These are phyloP conservation scores for Annona squamosa DNA, from an alignment of 164 flowering plant species.

Conservation along the genomic window DNA sequence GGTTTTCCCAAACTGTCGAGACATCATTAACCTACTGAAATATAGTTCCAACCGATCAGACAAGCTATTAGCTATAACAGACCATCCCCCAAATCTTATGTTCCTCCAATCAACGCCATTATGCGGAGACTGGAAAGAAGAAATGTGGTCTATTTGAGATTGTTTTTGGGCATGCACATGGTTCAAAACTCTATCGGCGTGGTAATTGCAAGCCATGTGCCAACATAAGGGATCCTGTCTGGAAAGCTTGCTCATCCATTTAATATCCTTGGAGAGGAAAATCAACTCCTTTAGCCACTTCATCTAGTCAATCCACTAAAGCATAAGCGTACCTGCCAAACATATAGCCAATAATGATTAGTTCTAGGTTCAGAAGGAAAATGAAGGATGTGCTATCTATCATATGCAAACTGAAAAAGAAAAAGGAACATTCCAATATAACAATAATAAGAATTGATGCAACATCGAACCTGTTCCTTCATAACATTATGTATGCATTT, in stretches of 20 bases:
- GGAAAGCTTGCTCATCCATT: constrained; percentile 1
- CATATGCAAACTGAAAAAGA: too few relatives aligned
- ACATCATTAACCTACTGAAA: not conserved
- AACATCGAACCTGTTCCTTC: too few relatives aligned
- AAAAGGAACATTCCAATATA: too few relatives aligned
- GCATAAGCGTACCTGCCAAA: constrained; percentile 5
- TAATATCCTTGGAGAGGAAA: constrained; percentile 8
- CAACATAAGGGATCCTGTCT: constrained; percentile 1
- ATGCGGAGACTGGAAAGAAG: not conserved
- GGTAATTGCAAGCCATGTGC: constrained; percentile 1
- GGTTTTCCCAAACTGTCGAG: constrained; percentile 18
- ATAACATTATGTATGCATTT: too few relatives aligned
- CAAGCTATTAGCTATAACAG: not conserved
- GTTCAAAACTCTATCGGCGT: not conserved
- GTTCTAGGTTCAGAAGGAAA: not conserved
- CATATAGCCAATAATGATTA: not conserved
- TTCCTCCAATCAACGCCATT: not conserved
- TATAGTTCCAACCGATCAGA: constrained; percentile 3
- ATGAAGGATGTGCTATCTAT: not conserved
- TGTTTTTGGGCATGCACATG: not conserved
- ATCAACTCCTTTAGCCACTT: constrained; percentile 13
- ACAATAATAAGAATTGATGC: too few relatives aligned
- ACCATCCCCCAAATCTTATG: constrained; percentile 3
- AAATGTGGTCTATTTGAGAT: not conserved
- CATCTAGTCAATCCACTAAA: constrained; percentile 7